phyloP scores from a whole-genome alignment of 306 rosid genomes.

The Canavalia gladiata region DNA sequence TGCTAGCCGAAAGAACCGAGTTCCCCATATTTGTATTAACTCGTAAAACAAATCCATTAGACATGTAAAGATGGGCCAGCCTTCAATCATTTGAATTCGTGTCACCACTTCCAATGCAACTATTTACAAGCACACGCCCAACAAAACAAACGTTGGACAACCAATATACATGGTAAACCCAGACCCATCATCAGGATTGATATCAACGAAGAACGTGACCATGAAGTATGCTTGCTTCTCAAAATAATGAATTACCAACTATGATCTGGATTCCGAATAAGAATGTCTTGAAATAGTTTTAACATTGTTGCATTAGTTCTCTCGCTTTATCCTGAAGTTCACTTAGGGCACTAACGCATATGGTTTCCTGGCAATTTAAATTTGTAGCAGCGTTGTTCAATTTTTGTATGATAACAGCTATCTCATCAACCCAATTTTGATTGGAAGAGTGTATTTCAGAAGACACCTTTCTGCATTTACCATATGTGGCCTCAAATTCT shows the following conservation, averaged over 20 bases:
- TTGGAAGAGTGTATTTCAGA: slow-evolving; percentile 44
- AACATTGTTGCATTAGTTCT: slow-evolving; percentile 53
- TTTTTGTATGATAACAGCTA: slow-evolving; percentile 52
- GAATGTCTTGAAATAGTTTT: slow-evolving; percentile 14
- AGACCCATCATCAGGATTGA: slow-evolving; percentile 16
- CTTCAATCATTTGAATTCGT: slow-evolving; percentile 25
- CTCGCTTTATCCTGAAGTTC: slow-evolving; percentile 73
- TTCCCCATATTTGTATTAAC: slow-evolving; percentile 16
- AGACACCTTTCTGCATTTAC: slow-evolving; percentile 55
- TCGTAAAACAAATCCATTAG: slow-evolving; percentile 30
- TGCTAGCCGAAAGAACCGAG: neutral
- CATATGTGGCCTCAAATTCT: slow-evolving; percentile 85
- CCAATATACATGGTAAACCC: slow-evolving; percentile 31
- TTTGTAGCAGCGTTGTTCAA: slow-evolving; percentile 49
- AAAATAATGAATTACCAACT: slow-evolving; percentile 6
- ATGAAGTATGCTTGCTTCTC: slow-evolving; percentile 47
- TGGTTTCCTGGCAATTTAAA: slow-evolving; percentile 51
- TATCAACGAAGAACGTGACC: slow-evolving; percentile 31
- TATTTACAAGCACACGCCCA: slow-evolving; percentile 41
- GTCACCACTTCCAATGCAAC: slow-evolving; percentile 1
- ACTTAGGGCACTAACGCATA: slow-evolving; percentile 49
- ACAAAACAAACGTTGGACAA: slow-evolving; percentile 33
- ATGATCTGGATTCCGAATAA: neutral
- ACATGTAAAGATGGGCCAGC: neutral
- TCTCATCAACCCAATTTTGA: slow-evolving; percentile 56